phyloP scores from a whole-genome alignment of 163 green algal species.

The Scenedesmus sp. region DNA sequence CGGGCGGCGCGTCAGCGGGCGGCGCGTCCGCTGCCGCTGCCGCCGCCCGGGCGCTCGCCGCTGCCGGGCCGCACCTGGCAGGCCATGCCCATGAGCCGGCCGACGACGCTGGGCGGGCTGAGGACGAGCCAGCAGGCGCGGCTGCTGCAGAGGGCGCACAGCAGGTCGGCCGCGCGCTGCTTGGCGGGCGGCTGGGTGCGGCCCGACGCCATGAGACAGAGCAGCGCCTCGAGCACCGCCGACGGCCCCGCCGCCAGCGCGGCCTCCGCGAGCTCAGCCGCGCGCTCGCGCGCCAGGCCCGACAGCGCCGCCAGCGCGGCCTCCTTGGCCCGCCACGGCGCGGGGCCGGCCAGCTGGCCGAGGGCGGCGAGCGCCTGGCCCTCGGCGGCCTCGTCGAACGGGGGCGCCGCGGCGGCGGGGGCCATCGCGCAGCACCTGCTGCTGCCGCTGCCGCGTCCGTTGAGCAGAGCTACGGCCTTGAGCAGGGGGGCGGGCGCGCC shows the following conservation, averaged over 20 bases:
- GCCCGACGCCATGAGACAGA: background rate
- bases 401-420: too few relatives aligned
- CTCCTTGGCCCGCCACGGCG: background rate
- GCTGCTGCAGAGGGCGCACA: background rate
- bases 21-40: too few relatives aligned
- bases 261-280: background rate
- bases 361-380: background rate
- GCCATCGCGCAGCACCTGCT: too few relatives aligned
- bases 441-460: background rate
- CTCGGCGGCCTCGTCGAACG: slow-evolving; percentile 1
- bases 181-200: slow-evolving; percentile 7
- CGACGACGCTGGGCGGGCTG: slow-evolving; percentile 5
- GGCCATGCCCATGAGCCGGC: slow-evolving; percentile 5
- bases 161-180: slow-evolving; percentile 27
- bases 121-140: slow-evolving; percentile 19
- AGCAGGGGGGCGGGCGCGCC: too few relatives aligned
- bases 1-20: too few relatives aligned
- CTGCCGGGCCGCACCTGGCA: too few relatives aligned
- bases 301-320: background rate
- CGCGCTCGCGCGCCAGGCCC: background rate
- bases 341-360: background rate
- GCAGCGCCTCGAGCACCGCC: slow-evolving; percentile 2
- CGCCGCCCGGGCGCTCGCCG: too few relatives aligned
- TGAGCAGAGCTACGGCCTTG: too few relatives aligned
- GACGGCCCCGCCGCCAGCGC: slow-evolving; percentile 5